Evolutionary conservation across 345 rosid genomes (phyloP).

Genomic region (Sisymbrium altissimum): DNA sequence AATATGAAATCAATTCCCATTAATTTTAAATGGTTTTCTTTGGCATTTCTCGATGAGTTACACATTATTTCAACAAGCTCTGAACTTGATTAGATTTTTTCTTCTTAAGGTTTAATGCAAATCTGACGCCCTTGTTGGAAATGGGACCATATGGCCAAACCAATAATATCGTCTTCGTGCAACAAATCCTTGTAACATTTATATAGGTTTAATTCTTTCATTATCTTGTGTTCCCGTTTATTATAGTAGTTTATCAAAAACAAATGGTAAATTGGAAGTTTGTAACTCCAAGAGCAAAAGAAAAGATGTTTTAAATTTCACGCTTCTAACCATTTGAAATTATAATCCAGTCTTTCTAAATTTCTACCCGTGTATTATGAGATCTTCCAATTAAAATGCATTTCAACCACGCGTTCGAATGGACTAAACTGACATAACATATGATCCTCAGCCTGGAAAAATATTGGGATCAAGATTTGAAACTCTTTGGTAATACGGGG

Average conservation of each 20-base stretch:
- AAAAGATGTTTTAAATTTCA: background rate
- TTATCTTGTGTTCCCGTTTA: background rate
- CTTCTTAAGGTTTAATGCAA: conserved; percentile 28
- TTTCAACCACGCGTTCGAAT: background rate
- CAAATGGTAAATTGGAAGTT: background rate
- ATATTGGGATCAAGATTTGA: background rate
- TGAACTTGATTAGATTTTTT: conserved; percentile 31
- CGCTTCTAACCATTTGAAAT: background rate
- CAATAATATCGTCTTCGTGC: conserved; percentile 11
- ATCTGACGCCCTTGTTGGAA: conserved; percentile 32
- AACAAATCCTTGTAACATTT: background rate
- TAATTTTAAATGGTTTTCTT: background rate
- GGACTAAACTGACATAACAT: background rate
- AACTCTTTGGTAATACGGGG: background rate
- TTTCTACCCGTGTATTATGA: background rate
- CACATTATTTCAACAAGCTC: conserved; percentile 29
- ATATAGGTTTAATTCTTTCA: background rate
- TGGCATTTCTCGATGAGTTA: conserved; percentile 13
- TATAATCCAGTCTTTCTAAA: background rate
- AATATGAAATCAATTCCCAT: conserved; percentile 4
- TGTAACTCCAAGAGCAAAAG: background rate
- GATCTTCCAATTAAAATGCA: background rate
- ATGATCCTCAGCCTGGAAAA: background rate
- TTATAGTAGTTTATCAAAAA: background rate
- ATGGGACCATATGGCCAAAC: conserved; percentile 33